Conservation (phyloP, 371 early-diverging fungal genomes). For the Rhizopus stolonifer region DNA sequence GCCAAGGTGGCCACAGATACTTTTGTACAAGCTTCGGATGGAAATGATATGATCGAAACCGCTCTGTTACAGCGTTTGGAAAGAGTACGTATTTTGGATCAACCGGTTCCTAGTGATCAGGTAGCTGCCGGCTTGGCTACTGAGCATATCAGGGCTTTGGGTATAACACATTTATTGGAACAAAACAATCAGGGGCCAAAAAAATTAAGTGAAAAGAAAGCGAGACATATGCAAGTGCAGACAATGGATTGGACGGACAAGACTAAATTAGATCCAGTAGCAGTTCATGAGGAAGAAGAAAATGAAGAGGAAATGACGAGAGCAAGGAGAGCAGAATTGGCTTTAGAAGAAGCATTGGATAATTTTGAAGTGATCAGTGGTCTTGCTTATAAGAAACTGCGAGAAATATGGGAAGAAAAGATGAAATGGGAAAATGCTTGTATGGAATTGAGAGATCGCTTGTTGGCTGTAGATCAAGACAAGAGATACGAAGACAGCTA, state of each 20-base stretch:
- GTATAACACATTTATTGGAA: conserved; percentile 28
- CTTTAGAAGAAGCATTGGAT: conserved; percentile 55
- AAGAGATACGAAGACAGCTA: conserved; percentile 4
- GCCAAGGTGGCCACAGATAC: conserved; percentile 11
- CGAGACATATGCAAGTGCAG: conserved; percentile 46
- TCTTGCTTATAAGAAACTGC: conserved; percentile 56
- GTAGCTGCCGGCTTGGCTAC: conserved; percentile 33
- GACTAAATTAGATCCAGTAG: neutral
- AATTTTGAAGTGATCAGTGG: conserved; percentile 60
- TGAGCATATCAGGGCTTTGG: conserved; percentile 44
- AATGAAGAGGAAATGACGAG: conserved; percentile 32
- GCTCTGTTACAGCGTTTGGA: conserved; percentile 37
- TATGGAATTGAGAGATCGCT: conserved; percentile 34
- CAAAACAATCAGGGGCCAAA: conserved; percentile 8
- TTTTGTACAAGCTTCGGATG: conserved; percentile 8
- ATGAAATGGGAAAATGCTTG: conserved; percentile 48
- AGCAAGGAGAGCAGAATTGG: conserved; percentile 41
- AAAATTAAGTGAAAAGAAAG: conserved; percentile 15
- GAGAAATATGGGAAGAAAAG: conserved; percentile 57
- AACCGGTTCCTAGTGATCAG: conserved; percentile 36
- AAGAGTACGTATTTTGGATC: conserved; percentile 22
- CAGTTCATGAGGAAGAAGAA: conserved; percentile 7
- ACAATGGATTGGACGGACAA: conserved; percentile 18
- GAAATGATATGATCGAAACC: conserved; percentile 31
- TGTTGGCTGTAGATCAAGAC: conserved; percentile 23